Evolutionary conservation across 2,329 filamentous ascomycete genomes (phyloP), one percentile per base, ranked within the genome.

Genomic region (Penicillium freii): DNA sequence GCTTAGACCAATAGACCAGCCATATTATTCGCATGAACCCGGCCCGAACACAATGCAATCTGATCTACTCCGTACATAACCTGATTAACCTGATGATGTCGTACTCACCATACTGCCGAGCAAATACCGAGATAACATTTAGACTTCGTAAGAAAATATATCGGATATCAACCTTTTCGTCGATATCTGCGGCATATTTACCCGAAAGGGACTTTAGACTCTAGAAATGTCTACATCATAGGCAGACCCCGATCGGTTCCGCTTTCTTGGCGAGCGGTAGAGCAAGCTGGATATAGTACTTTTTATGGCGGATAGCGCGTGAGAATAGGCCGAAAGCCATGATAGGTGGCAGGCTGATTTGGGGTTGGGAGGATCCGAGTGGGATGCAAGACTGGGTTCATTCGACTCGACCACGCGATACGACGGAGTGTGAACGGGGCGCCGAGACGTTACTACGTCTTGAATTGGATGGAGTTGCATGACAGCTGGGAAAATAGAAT

Each of bases 381-480:
- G 47, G 48, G 42, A 61, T 54, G 49, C 57, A 53, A 17, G 42
- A 19, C 25, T 42, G 50, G 43, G 50, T 54, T 44, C 60, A 54
- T 64, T 65, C 63, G 61, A 65, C 63, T 66, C 56, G 59, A 58
- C 63, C 63, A 66, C 59, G 59, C 62, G 61, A 65, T 62, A 49
- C 31, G 54, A 55, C 34, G 50, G 38, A 38, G 25, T 43, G 54
- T 58, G 57, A 23, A 53, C 29, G 43, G 54, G 54, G 54, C 48
- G 27, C 29, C 49, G 21, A 39, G 48, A 40, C 34, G 21, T 25
- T 33, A 23, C 33, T 25, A 36, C 33, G 33, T 21, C 45, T 58
- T 49, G 36, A 51, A 59, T 62, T 62, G 56, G 63, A 51, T 53
- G 51, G 17, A 50, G 34, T 17, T 17, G 29, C 46, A 50, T 21